phyloP scores from a whole-genome alignment of 2,329 filamentous ascomycete genomes.

The Fusarium fujikuroi region DNA sequence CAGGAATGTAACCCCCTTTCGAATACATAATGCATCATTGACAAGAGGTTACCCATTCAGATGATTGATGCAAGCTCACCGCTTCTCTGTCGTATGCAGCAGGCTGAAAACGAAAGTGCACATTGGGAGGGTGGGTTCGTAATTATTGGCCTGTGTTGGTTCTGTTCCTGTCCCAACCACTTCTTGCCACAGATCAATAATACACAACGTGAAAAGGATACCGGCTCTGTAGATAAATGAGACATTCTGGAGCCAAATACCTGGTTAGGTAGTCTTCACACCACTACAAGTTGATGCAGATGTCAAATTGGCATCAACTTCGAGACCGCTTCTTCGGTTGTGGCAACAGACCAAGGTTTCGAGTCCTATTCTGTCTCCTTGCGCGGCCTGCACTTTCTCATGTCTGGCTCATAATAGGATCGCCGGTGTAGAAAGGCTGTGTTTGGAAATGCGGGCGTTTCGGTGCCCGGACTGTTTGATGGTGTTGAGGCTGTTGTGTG shows the following conservation, averaged over 20 bases:
- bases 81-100: not conserved
- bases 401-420: not conserved
- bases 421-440: constrained; percentile 4
- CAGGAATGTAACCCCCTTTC: not conserved
- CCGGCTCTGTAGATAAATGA: not conserved
- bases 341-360: not conserved
- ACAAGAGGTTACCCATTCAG: not conserved
- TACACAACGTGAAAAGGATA: not conserved
- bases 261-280: not conserved
- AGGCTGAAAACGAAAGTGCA: not conserved
- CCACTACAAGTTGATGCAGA: constrained; percentile 14
- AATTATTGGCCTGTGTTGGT: constrained; percentile 14
- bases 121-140: not conserved
- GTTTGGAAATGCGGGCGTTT: constrained; percentile 2
- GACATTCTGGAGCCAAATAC: not conserved
- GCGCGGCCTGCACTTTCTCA: not conserved
- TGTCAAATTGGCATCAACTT: constrained; percentile 16
- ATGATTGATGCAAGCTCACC: not conserved
- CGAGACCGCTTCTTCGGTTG: constrained; percentile 9
- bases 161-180: constrained; percentile 6
- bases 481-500: constrained; percentile 12
- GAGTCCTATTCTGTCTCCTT: not conserved
- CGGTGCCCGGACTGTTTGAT: not conserved
- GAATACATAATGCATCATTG: not conserved
- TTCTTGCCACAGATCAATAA: not conserved